These are phyloP conservation scores for Globisporangium barbulae DNA, from an alignment of 352 stramenopile genomes.

Conservation along the genomic window DNA sequence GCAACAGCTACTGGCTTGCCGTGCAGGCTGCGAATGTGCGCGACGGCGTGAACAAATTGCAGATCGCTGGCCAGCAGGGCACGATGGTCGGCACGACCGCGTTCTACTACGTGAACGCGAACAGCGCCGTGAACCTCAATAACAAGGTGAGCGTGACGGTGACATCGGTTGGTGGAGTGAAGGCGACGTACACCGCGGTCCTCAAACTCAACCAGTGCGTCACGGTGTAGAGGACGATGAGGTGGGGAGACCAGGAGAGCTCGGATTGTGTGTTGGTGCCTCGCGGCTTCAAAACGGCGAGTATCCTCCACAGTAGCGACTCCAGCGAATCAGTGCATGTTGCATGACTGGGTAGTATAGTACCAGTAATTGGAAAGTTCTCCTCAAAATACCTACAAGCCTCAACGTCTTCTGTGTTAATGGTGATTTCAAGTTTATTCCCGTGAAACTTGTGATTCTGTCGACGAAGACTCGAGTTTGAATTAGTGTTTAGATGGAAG, in stretches of 20 bases:
- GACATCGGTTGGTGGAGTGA: conserved; percentile 6
- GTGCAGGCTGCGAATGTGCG: conserved; percentile 17
- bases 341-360: too few species aligned
- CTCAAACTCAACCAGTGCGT: conserved; percentile 18
- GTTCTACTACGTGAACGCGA: conserved; percentile 17
- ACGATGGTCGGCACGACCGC: conserved; percentile 16
- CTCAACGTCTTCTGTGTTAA: too few species aligned
- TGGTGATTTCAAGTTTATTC: too few species aligned
- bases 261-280: background rate
- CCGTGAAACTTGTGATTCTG: too few species aligned
- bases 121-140: conserved; percentile 1
- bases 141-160: conserved; percentile 13
- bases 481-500: too few species aligned
- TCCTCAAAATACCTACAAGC: too few species aligned
- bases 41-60: conserved; percentile 11
- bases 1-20: conserved; percentile 14
- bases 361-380: too few species aligned
- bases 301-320: background rate
- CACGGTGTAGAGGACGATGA: conserved; percentile 1
- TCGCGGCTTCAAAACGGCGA: background rate
- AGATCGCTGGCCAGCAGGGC: conserved; percentile 7
- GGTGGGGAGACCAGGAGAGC: too few species aligned
- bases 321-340: background rate
- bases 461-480: too few species aligned
- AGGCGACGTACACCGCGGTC: conserved; percentile 11